Conservation (phyloP, 352 stramenopile genomes). For the Pythium rishiriense region DNA sequence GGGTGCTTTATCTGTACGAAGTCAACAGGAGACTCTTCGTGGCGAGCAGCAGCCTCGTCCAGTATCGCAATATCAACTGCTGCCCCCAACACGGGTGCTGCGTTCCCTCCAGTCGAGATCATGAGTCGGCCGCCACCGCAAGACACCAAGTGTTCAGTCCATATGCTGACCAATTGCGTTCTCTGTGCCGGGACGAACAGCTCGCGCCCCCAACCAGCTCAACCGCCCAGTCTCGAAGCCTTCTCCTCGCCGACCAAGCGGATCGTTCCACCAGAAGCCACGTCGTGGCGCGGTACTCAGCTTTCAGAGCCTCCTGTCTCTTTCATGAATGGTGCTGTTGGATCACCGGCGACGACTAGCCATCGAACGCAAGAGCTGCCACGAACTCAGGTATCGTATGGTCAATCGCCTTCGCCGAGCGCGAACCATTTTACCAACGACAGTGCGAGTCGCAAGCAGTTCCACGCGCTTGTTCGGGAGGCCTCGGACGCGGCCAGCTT, state of each 20-base stretch:
- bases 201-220: neutral
- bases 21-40: neutral
- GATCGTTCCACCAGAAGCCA: neutral
- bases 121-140: constrained; percentile 14
- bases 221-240: neutral
- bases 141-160: constrained; percentile 41
- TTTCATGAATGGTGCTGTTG: too few relatives aligned
- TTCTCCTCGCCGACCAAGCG: constrained; percentile 4
- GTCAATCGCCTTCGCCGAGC: neutral
- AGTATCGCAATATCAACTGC: neutral
- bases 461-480: constrained; percentile 26
- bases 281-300: constrained; percentile 5
- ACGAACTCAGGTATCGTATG: neutral
- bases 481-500: constrained; percentile 26
- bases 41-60: neutral
- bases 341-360: neutral
- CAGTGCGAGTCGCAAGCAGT: constrained; percentile 12
- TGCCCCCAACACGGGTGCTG: neutral
- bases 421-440: neutral
- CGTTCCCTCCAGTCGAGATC: neutral
- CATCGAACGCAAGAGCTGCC: neutral
- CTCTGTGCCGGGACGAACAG: constrained; percentile 42
- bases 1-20: constrained; percentile 72
- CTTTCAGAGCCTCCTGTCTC: neutral
- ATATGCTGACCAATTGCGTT: constrained; percentile 72